A percentile compares a stretch with the other conserved stretches of the same genome.
Evolutionary conservation across 2,329 filamentous ascomycete species (phyloP).

Genomic region (Curvularia lunata): DNA sequence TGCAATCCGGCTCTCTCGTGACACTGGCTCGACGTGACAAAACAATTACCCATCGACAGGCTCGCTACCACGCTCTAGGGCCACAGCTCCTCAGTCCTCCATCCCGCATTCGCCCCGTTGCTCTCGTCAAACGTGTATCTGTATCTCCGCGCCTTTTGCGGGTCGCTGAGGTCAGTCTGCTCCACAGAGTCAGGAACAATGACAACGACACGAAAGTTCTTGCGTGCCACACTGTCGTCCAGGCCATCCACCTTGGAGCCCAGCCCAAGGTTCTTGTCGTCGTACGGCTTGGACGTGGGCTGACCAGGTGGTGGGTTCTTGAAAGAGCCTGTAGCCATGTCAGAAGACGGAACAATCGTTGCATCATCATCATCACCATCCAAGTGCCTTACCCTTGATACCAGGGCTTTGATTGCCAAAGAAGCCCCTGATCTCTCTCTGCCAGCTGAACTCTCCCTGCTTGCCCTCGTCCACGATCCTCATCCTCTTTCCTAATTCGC

Average conservation of each 20-base stretch:
- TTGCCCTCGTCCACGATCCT: constrained; percentile 56
- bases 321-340: constrained; percentile 63
- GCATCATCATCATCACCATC: not conserved
- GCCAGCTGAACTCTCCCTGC: constrained; percentile 73
- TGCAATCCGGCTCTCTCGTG: constrained; percentile 1
- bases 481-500: constrained; percentile 69
- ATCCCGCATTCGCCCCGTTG: constrained; percentile 54
- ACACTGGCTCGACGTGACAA: not conserved
- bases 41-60: not conserved
- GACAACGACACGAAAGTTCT: constrained; percentile 84
- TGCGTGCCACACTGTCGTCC: constrained; percentile 71
- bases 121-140: constrained; percentile 67
- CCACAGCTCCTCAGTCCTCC: constrained; percentile 60
- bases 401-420: constrained; percentile 87
- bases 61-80: constrained; percentile 29
- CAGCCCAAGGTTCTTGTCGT: constrained; percentile 53
- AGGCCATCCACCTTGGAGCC: constrained; percentile 73
- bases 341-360: constrained; percentile 12
- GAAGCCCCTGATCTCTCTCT: constrained; percentile 78
- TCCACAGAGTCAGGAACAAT: constrained; percentile 84
- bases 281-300: constrained; percentile 53
- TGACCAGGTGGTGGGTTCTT: constrained; percentile 61
- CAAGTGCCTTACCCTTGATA: constrained; percentile 68
- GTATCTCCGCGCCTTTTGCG: constrained; percentile 67
- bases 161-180: constrained; percentile 72